Base-by-base conservation (phyloP, 1,284 basidiomycete species). In the Trichosporon sp. region DNA sequence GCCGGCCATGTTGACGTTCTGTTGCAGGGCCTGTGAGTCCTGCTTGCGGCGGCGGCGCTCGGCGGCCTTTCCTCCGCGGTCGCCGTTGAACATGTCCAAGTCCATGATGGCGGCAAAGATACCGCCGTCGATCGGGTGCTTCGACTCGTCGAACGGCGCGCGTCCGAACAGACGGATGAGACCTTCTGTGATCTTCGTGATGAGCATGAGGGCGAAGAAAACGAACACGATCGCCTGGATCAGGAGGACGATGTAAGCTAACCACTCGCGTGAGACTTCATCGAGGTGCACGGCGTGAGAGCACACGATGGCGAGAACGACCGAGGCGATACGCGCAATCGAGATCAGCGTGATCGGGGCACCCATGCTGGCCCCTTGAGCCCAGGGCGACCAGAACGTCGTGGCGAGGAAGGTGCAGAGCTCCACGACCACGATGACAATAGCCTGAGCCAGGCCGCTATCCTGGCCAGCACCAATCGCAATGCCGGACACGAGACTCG, bases 341-440 rank as follows among this genome's bases (percentile, higher is more conserved):
- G 92, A 94, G 75, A 96, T 91, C 77, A 97, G 86, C 85, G 97
- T 96, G 81, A 92, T 93, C 71, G 95, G 90, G 21, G 93, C 88
- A 14, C 94, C 96, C 96, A 98, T 98, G 75, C 93, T 92, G 1
- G 96, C 94, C 2, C 96, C 95, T 69, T 92, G 91, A 54, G 93
- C 94, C 96, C 96, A 98, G 16, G 96, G 95, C 71, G 96, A 87
- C 94, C 94, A 97, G 54, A 97, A 87, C 71, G 92, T 94, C 54
- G 94, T 96, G 38, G 92, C 88, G 68, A 96, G 86, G 4, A 94
- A 91, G 56, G 91, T 89, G 38, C 87, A 87, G 16, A 97, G 90
- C 81, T 97, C 94, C 35, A 93, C 88, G 14, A 96, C 88, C 19
- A 96, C 86, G 74, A 99, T 90, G 69, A 98, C 87, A 77, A 97